Evolutionary conservation across 2,329 filamentous ascomycete species (phyloP).

Genomic region (Alternaria panax): DNA sequence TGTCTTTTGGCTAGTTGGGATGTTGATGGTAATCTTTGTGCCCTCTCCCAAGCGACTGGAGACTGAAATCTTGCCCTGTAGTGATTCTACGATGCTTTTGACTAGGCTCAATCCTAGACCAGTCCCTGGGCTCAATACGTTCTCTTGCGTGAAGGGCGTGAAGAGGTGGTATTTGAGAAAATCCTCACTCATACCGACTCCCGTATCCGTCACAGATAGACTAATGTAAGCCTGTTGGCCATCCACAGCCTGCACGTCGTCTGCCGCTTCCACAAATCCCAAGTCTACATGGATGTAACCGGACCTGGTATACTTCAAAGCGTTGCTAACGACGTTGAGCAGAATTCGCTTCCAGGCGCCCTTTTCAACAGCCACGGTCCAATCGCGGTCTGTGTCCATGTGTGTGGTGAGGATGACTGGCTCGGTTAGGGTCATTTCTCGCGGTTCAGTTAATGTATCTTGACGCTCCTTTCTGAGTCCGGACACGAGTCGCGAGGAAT

Average conservation of each 20-base stretch:
- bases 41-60: constrained; percentile 17
- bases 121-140: constrained; percentile 25
- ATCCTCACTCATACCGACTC: constrained; percentile 32
- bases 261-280: constrained; percentile 1
- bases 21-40: constrained; percentile 16
- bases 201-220: constrained; percentile 42
- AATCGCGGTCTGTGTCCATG: constrained; percentile 8
- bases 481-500: constrained; percentile 4
- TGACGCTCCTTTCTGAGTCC: constrained; percentile 8
- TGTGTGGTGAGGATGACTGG: constrained; percentile 12
- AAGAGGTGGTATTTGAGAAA: constrained; percentile 30
- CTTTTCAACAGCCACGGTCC: constrained; percentile 10
- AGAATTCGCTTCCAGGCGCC: constrained; percentile 30
- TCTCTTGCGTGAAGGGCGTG: constrained; percentile 34
- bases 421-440: neutral
- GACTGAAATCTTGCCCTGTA: constrained; percentile 30
- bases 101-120: constrained; percentile 35
- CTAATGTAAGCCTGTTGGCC: constrained; percentile 17
- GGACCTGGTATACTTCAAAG: constrained; percentile 29
- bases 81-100: constrained; percentile 26
- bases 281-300: constrained; percentile 26
- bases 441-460: neutral
- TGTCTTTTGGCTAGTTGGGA: constrained; percentile 1
- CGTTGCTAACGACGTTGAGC: constrained; percentile 34
- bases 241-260: neutral